Evolutionary conservation across 2,329 filamentous ascomycete species (phyloP).

Genomic region (Chaetomium sp.): DNA sequence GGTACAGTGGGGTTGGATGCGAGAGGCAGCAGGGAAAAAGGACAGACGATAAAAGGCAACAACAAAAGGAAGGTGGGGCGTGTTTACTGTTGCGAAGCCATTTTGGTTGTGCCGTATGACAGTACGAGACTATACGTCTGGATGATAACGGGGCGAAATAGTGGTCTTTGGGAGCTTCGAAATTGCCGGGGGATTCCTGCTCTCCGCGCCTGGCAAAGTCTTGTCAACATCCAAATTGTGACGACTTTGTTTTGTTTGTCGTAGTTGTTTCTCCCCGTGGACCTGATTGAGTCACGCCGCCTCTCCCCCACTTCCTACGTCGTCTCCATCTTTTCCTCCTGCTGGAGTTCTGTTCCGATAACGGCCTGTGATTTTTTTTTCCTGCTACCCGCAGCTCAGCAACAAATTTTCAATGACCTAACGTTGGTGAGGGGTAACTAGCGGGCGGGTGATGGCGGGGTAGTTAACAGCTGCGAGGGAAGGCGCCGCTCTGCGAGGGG

Average conservation of each 20-base stretch:
- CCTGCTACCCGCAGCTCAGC: neutral
- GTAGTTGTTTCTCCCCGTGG: neutral
- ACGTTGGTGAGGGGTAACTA: conserved; percentile 6
- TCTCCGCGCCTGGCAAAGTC: conserved; percentile 4
- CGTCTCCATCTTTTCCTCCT: neutral
- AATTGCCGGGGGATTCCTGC: neutral
- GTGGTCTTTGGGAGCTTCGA: neutral
- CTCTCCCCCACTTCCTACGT: neutral
- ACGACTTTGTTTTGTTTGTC: neutral
- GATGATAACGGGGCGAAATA: neutral
- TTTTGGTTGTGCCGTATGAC: conserved; percentile 9
- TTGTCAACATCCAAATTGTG: neutral
- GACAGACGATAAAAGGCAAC: neutral
- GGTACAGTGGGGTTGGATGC: neutral
- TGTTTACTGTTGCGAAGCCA: conserved; percentile 25
- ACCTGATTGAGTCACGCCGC: neutral
- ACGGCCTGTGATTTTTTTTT: conserved; percentile 7
- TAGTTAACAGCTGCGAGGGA: neutral
- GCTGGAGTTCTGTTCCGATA: conserved; percentile 11
- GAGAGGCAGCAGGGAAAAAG: neutral
- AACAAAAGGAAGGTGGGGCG: neutral
- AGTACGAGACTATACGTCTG: neutral
- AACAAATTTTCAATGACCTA: neutral
- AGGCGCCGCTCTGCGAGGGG: neutral
- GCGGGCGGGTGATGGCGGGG: conserved; percentile 3